Evolutionary conservation across 176 grass and related monocot genomes (phyloP).

Genomic region (Tillandsia leiboldiana): DNA sequence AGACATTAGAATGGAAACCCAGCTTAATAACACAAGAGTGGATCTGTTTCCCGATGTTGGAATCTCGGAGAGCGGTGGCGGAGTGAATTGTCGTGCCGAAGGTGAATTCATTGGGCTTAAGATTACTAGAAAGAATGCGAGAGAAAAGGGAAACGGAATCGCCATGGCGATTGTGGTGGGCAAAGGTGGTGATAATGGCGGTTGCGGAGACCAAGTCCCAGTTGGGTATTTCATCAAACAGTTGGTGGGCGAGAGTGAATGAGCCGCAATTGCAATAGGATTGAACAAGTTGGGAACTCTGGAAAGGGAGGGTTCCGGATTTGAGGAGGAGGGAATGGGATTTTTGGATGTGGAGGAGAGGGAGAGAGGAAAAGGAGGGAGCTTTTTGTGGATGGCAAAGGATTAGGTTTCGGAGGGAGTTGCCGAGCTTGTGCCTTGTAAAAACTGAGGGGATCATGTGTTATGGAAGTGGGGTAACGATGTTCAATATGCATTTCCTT

Average conservation of each 20-base stretch:
- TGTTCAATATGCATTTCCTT: too few relatives aligned
- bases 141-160: conserved; percentile 48
- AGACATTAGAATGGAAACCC: conserved; percentile 54
- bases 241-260: not conserved
- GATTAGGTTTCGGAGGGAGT: not conserved
- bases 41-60: conserved; percentile 41
- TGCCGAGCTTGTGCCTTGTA: not conserved
- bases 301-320: not conserved
- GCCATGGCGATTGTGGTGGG: conserved; percentile 31
- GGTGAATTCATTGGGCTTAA: conserved; percentile 71
- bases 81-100: conserved; percentile 63
- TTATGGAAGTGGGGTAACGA: too few relatives aligned
- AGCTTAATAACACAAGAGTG: conserved; percentile 61
- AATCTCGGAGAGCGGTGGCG: conserved; percentile 33
- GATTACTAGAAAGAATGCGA: conserved; percentile 21
- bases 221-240: conserved; percentile 59
- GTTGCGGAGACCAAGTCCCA: conserved; percentile 58
- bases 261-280: not conserved
- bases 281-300: not conserved
- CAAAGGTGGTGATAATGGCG: conserved; percentile 40
- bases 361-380: not conserved
- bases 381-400: not conserved
- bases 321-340: conserved; percentile 17
- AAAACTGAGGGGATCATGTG: not conserved
- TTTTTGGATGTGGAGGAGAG: conserved; percentile 14